These are phyloP conservation scores for Solidago caesia DNA, from an alignment of 129 eudicot species.

Conservation along the genomic window DNA sequence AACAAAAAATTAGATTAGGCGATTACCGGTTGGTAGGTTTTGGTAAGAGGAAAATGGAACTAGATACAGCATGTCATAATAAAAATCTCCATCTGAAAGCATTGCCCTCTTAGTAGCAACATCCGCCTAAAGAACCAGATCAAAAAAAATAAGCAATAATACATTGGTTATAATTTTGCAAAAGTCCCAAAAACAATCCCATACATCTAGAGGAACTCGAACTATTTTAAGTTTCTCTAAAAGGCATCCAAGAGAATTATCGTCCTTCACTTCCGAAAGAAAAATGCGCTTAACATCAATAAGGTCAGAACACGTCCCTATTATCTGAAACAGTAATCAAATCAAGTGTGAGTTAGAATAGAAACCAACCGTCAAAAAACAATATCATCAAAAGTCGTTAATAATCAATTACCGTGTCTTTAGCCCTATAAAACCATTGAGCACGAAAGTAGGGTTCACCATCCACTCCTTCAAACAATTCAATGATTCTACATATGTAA, in stretches of 20 bases:
- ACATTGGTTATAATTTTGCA: not conserved
- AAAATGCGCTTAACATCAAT: conserved; percentile 60
- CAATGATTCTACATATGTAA: conserved; percentile 67
- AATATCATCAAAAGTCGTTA: not conserved
- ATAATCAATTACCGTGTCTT: conserved; percentile 60
- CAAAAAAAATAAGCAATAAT: conserved; percentile 38
- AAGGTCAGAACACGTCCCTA: conserved; percentile 37
- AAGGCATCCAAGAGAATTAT: conserved; percentile 77
- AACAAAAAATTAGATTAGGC: no score
- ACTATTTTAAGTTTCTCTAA: conserved; percentile 50
- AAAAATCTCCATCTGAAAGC: conserved; percentile 46
- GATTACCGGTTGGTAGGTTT: conserved; percentile 53
- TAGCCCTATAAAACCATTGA: conserved; percentile 77
- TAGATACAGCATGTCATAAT: conserved; percentile 61
- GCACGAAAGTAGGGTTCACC: conserved; percentile 48
- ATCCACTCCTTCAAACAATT: conserved; percentile 71
- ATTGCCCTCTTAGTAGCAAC: conserved; percentile 23
- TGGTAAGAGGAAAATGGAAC: conserved; percentile 59
- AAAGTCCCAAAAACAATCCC: conserved; percentile 20
- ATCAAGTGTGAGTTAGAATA: not conserved
- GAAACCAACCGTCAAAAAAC: not conserved
- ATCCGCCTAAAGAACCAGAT: conserved; percentile 57
- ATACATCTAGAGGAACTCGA: conserved; percentile 50
- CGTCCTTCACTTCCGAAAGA: conserved; percentile 67
- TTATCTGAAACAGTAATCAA: conserved; percentile 42